These are phyloP conservation scores for Scedosporium apiospermum DNA, from an alignment of 2,329 filamentous ascomycete genomes.

Conservation along the genomic window DNA sequence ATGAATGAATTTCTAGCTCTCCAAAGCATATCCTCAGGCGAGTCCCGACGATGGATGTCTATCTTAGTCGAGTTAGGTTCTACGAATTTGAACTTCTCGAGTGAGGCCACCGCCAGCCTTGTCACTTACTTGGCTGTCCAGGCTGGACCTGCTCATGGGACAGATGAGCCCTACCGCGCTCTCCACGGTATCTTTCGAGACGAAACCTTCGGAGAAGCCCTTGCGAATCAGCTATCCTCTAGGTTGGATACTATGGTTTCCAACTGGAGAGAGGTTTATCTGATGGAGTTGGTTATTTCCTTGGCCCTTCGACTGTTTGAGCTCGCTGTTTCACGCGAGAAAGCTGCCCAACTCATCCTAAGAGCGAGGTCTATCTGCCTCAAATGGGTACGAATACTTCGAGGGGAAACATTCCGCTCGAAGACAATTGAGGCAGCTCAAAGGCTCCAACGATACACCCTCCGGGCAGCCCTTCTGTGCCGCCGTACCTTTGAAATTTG, in stretches of 20 bases:
- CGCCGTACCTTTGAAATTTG: slow-evolving; percentile 24
- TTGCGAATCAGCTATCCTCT: slow-evolving; percentile 35
- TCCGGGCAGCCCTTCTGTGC: slow-evolving; percentile 49
- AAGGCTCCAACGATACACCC: slow-evolving; percentile 26
- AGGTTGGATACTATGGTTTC: slow-evolving; percentile 32
- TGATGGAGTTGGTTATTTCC: slow-evolving; percentile 49
- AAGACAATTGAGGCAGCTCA: slow-evolving; percentile 23
- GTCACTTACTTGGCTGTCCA: slow-evolving; percentile 44
- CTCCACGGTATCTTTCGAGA: slow-evolving; percentile 42
- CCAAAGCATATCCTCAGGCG: slow-evolving; percentile 36
- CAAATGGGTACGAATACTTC: slow-evolving; percentile 39
- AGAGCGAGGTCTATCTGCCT: slow-evolving; percentile 23
- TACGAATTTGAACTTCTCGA: slow-evolving; percentile 50
- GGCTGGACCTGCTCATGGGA: slow-evolving; percentile 34
- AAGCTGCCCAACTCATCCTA: background rate
- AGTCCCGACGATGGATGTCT: slow-evolving; percentile 36
- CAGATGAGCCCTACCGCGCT: slow-evolving; percentile 22
- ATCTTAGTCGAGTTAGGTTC: slow-evolving; percentile 41
- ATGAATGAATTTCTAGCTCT: slow-evolving; percentile 44
- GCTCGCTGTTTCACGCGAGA: background rate
- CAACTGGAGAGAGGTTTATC: slow-evolving; percentile 50
- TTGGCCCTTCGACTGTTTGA: slow-evolving; percentile 32
- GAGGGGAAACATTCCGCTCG: slow-evolving; percentile 28
- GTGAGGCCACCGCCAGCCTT: slow-evolving; percentile 36
- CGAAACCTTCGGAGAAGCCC: slow-evolving; percentile 33